Evolutionary conservation across 108 stramenopile species (phyloP).

Genomic region (Cyclostephanos tholiformis): DNA sequence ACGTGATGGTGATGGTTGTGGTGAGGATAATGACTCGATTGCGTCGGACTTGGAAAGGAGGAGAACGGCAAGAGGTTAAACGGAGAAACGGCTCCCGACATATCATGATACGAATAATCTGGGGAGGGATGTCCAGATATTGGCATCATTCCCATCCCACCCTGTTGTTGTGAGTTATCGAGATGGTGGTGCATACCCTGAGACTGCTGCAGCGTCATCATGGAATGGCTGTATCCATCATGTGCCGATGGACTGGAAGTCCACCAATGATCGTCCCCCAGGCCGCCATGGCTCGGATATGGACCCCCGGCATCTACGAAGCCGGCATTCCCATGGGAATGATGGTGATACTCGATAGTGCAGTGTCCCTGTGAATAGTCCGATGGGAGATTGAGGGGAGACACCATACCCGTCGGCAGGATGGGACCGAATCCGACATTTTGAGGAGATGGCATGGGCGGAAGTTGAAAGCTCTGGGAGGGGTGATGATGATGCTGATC

Average conservation of each 20-base stretch:
- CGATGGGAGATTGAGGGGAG: conserved; percentile 31
- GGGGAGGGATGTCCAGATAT: conserved; percentile 28
- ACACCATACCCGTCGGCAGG: conserved; percentile 21
- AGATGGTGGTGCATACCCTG: conserved; percentile 12
- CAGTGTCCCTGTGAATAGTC: conserved; percentile 7
- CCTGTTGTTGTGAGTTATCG: conserved; percentile 13
- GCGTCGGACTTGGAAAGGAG: conserved; percentile 15
- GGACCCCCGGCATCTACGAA: not conserved
- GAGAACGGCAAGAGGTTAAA: conserved; percentile 20
- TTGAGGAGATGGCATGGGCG: conserved; percentile 17
- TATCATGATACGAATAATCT: conserved; percentile 25
- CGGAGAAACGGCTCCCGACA: conserved; percentile 29
- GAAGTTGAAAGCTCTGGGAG: conserved; percentile 6
- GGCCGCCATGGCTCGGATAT: not conserved
- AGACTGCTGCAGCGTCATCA: conserved; percentile 9
- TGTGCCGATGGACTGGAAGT: not conserved
- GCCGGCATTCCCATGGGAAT: not conserved
- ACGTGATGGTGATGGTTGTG: conserved; percentile 4
- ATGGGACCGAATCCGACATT: conserved; percentile 5
- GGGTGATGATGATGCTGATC: conserved; percentile 9
- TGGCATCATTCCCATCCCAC: conserved; percentile 22
- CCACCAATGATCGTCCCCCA: conserved; percentile 11
- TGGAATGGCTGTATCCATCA: conserved; percentile 12
- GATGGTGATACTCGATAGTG: conserved; percentile 8
- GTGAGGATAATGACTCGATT: conserved; percentile 5